phyloP scores from a whole-genome alignment of 129 eudicot species.

The Kitagawia praeruptora region DNA sequence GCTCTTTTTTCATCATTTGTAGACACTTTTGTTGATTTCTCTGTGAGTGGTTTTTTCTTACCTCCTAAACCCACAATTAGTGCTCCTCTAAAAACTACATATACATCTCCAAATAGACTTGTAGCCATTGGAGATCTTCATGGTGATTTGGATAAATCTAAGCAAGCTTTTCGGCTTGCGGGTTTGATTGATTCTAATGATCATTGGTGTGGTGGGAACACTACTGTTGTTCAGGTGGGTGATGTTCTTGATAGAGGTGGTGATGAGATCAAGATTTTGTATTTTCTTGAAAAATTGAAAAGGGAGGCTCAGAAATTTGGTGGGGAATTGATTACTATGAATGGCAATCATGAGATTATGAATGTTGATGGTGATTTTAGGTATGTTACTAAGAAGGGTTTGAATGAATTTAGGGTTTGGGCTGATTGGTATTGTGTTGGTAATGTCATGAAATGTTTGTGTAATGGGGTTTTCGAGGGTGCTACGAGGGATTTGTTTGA shows the following conservation, averaged over 20 bases:
- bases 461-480: slow-evolving; percentile 26
- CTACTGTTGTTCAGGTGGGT: slow-evolving; percentile 85
- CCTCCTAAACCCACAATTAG: slow-evolving; percentile 25
- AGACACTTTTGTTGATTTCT: slow-evolving; percentile 78
- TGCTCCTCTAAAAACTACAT: slow-evolving; percentile 21
- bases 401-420: slow-evolving; percentile 61
- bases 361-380: slow-evolving; percentile 75
- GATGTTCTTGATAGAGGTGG: slow-evolving; percentile 89
- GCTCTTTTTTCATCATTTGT: slow-evolving; percentile 56
- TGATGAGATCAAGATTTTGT: slow-evolving; percentile 57
- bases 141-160: slow-evolving; percentile 68
- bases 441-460: slow-evolving; percentile 42
- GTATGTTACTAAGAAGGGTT: slow-evolving; percentile 33
- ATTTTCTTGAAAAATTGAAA: slow-evolving; percentile 60
- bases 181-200: slow-evolving; percentile 50
- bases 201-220: slow-evolving; percentile 68
- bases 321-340: slow-evolving; percentile 66
- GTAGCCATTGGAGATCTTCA: slow-evolving; percentile 92
- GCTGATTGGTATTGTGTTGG: slow-evolving; percentile 64
- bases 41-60: slow-evolving; percentile 61
- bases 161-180: slow-evolving; percentile 61
- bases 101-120: slow-evolving; percentile 62
- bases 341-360: slow-evolving; percentile 91
- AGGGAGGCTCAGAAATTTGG: slow-evolving; percentile 43
- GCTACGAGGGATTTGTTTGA: slow-evolving; percentile 14